phyloP scores from a whole-genome alignment of 441 rosid genomes.

The Gossypium davidsonii region DNA sequence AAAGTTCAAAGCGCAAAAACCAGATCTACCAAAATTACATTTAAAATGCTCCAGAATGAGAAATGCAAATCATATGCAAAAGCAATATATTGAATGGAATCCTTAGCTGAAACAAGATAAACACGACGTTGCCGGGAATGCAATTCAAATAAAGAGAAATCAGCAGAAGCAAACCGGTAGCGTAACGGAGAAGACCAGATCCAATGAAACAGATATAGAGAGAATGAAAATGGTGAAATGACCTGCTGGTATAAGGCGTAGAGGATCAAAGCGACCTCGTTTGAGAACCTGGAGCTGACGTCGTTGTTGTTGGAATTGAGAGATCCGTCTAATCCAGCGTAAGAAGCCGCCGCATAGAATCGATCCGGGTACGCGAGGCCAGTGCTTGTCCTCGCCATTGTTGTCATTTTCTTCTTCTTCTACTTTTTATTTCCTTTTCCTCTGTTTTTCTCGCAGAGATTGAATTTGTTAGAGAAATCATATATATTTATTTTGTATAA shows the following conservation, averaged over 20 bases:
- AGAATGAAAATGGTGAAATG: background rate
- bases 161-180: background rate
- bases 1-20: background rate
- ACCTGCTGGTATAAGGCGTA: slow-evolving; percentile 95
- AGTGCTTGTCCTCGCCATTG: slow-evolving; percentile 86
- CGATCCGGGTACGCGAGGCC: slow-evolving; percentile 97
- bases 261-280: slow-evolving; percentile 81
- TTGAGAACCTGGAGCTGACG: slow-evolving; percentile 72
- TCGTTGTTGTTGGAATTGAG: slow-evolving; percentile 37
- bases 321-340: slow-evolving; percentile 92
- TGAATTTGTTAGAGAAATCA: no score
- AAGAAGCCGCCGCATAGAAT: slow-evolving; percentile 90
- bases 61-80: background rate
- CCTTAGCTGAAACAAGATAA: slow-evolving; percentile 1
- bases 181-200: slow-evolving; percentile 24
- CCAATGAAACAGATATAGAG: slow-evolving; percentile 10
- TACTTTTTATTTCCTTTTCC: background rate
- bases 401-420: slow-evolving; percentile 26
- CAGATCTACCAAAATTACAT: slow-evolving; percentile 28
- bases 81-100: background rate
- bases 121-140: background rate
- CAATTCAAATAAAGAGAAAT: background rate
- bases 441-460: background rate
- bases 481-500: background rate
- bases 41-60: background rate